Evolutionary conservation across 108 stramenopile species (phyloP).

Genomic region (Parietichytrium sp.): DNA sequence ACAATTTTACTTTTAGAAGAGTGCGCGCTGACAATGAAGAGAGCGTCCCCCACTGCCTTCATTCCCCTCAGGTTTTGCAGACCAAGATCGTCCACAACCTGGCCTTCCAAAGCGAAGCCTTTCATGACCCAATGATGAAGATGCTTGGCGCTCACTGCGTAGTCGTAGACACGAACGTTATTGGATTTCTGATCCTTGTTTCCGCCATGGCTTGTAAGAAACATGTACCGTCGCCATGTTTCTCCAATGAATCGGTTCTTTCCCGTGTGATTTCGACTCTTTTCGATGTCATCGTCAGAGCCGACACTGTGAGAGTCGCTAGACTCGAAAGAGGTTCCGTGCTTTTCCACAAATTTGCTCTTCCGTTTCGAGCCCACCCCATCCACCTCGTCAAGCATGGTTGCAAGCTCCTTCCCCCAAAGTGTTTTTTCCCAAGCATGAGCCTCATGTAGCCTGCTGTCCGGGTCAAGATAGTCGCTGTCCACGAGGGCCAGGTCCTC

Average conservation of each 20-base stretch:
- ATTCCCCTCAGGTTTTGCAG: slow-evolving; percentile 19
- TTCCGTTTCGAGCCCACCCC: too few relatives aligned
- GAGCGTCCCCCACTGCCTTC: background rate
- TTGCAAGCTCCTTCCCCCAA: too few relatives aligned
- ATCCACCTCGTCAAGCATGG: too few relatives aligned
- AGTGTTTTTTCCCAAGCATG: too few relatives aligned
- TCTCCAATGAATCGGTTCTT: background rate
- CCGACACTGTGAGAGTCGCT: too few relatives aligned
- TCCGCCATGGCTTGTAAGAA: slow-evolving; percentile 12
- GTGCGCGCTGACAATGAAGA: slow-evolving; percentile 28
- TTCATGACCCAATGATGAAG: background rate
- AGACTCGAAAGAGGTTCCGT: too few relatives aligned
- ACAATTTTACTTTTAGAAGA: slow-evolving; percentile 1
- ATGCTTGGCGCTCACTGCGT: background rate
- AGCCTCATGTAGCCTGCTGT: too few relatives aligned
- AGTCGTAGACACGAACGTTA: slow-evolving; percentile 8
- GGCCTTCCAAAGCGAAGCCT: background rate
- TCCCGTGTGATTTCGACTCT: too few relatives aligned
- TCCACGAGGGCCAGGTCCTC: too few relatives aligned
- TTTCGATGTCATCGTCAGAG: too few relatives aligned
- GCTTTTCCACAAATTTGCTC: too few relatives aligned
- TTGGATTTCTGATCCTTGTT: background rate
- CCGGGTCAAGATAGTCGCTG: too few relatives aligned
- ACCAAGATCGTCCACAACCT: background rate
- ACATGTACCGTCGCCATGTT: background rate